Percentiles rank a stretch among this genome's conserved stretches.
These are phyloP conservation scores for Aspergillus affinis DNA, from an alignment of 495 filamentous ascomycete species.

Conservation along the genomic window DNA sequence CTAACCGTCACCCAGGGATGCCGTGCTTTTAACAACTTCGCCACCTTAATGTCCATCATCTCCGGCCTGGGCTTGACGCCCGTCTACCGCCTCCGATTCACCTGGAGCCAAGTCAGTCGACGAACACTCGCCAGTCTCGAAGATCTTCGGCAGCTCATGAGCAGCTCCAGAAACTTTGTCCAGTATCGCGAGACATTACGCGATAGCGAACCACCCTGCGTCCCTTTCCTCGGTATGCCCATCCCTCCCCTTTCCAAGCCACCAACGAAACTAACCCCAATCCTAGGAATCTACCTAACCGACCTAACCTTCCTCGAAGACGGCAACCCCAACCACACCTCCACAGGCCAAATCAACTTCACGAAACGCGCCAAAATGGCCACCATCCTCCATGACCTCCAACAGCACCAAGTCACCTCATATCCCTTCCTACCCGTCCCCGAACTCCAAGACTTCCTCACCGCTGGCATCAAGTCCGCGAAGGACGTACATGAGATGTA, in stretches of 20 bases:
- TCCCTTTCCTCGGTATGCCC: conserved; percentile 83
- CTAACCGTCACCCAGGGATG: conserved; percentile 63
- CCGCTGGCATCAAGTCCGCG: conserved; percentile 79
- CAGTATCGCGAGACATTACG: conserved; percentile 85
- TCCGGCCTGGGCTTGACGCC: conserved; percentile 85
- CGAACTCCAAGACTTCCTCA: conserved; percentile 89
- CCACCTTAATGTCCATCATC: conserved; percentile 88
- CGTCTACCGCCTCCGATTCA: conserved; percentile 82
- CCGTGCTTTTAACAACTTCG: conserved; percentile 83
- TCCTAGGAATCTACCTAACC: conserved; percentile 83
- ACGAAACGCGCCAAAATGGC: conserved; percentile 91
- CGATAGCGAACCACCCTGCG: conserved; percentile 81
- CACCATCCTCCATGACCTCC: conserved; percentile 86
- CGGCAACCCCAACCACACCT: conserved; percentile 86
- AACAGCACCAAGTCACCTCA: conserved; percentile 85
- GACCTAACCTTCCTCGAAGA: conserved; percentile 97
- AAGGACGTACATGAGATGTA: conserved; percentile 92
- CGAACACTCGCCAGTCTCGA: conserved; percentile 69
- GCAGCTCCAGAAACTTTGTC: conserved; percentile 88
- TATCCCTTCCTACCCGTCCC: conserved; percentile 79
- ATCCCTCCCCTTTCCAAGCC: conserved; percentile 1
- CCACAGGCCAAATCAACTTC: conserved; percentile 89
- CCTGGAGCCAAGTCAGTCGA: conserved; percentile 81
- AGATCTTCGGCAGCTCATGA: conserved; percentile 70
- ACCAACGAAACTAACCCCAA: background rate